Conservation (phyloP, 2,329 filamentous ascomycete genomes). For the Phaeomoniella chlamydospora region DNA sequence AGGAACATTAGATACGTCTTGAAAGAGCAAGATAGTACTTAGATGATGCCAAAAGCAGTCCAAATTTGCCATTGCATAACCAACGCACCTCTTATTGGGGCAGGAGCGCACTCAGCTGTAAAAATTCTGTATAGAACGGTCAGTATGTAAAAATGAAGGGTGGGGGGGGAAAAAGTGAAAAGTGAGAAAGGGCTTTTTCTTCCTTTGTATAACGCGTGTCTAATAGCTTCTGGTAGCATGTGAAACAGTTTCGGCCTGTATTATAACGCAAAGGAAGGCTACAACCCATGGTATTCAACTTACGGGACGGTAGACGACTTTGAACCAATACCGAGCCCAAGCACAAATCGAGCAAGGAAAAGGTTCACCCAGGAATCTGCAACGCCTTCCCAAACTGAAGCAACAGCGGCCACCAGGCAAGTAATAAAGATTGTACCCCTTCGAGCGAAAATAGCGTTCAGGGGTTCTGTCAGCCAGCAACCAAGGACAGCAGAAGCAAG, state of each 20-base stretch:
- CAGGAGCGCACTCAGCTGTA: slow-evolving; percentile 25
- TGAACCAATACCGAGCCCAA: slow-evolving; percentile 26
- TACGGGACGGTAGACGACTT: slow-evolving; percentile 28
- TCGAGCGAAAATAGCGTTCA: slow-evolving; percentile 28
- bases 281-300: background rate
- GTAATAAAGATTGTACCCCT: slow-evolving; percentile 29
- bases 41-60: slow-evolving; percentile 27
- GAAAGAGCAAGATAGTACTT: background rate
- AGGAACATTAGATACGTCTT: background rate
- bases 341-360: slow-evolving; percentile 25
- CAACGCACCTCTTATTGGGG: slow-evolving; percentile 33
- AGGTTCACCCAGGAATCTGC: slow-evolving; percentile 27
- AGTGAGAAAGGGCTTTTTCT: too few species aligned
- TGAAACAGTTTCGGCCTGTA: too few species aligned
- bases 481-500: slow-evolving; percentile 28
- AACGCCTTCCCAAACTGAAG: slow-evolving; percentile 27
- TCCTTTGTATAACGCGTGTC: too few species aligned
- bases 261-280: background rate
- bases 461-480: slow-evolving; percentile 33
- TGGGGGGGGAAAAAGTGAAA: too few species aligned
- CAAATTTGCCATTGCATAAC: slow-evolving; percentile 41
- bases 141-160: too few species aligned
- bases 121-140: too few species aligned
- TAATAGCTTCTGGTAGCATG: too few species aligned
- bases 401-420: slow-evolving; percentile 24